Percentiles rank a stretch among this genome's conserved stretches.
Evolutionary conservation across 805 yeast species (phyloP).

Genomic region (Yarrowia sp.): DNA sequence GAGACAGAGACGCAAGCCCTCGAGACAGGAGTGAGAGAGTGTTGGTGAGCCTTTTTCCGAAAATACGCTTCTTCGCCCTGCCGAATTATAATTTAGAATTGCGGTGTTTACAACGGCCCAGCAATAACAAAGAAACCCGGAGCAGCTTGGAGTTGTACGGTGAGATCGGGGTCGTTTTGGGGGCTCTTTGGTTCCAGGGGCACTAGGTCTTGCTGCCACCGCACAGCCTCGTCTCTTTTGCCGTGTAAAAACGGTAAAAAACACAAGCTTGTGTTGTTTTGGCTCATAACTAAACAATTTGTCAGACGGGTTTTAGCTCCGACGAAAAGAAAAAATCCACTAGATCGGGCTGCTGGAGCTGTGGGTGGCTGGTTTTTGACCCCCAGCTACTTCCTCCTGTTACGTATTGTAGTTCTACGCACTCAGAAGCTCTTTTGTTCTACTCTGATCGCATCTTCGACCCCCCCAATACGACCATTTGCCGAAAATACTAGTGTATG

Average conservation of each 20-base stretch:
- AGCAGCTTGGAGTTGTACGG: too few species aligned
- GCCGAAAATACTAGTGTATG: background rate
- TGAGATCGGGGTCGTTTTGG: too few species aligned
- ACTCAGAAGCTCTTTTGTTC: too few species aligned
- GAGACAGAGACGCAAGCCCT: background rate
- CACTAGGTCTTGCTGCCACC: background rate
- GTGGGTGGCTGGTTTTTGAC: too few species aligned
- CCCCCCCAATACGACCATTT: too few species aligned
- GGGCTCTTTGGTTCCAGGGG: background rate
- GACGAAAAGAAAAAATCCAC: background rate
- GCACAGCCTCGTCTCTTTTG: conserved; percentile 22
- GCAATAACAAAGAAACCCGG: background rate
- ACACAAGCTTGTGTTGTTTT: conserved; percentile 1
- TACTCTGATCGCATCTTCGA: too few species aligned
- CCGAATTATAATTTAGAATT: conserved; percentile 17
- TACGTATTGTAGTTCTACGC: too few species aligned
- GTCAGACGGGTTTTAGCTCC: background rate
- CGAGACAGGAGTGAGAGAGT: background rate
- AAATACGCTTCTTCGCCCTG: conserved; percentile 18
- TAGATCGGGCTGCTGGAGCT: too few species aligned
- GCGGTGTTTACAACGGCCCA: conserved; percentile 22
- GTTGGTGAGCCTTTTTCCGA: conserved; percentile 22
- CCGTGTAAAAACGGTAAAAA: background rate
- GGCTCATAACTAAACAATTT: background rate
- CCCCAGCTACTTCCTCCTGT: too few species aligned